Evolutionary conservation across 371 early-diverging fungal species (phyloP).

Genomic region (Funneliformis caledonium): DNA sequence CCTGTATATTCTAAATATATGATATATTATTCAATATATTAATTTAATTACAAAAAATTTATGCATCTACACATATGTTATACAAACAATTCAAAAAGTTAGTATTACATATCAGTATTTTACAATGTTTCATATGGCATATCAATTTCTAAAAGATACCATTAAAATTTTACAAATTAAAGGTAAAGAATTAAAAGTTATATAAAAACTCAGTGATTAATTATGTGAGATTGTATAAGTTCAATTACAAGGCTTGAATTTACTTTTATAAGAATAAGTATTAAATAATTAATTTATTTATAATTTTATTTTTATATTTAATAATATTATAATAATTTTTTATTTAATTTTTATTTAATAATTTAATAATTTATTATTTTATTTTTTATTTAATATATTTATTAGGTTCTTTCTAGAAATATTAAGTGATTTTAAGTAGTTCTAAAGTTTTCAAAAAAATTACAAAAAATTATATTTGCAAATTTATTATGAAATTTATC

Average conservation of each 20-base stretch:
- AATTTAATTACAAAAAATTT: constrained; percentile 13
- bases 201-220: no score
- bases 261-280: no score
- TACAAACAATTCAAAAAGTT: not conserved
- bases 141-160: not conserved
- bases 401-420: not conserved
- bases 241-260: no score
- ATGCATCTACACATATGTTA: not conserved
- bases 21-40: not conserved
- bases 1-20: not conserved
- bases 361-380: not conserved
- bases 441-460: no score
- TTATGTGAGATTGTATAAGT: not conserved
- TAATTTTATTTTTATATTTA: no score
- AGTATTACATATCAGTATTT: not conserved
- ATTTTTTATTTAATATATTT: not conserved
- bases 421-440: no score
- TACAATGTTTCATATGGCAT: not conserved
- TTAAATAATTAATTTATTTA: no score
- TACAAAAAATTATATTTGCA: no score
- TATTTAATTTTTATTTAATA: no score
- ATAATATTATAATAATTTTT: no score
- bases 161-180: not conserved
- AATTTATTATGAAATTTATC: no score
- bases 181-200: no score